A percentile compares a stretch with the other conserved stretches of the same genome.
Evolutionary conservation across 2,329 filamentous ascomycete species (phyloP).

Genomic region (Trichoderma citrinoviride): DNA sequence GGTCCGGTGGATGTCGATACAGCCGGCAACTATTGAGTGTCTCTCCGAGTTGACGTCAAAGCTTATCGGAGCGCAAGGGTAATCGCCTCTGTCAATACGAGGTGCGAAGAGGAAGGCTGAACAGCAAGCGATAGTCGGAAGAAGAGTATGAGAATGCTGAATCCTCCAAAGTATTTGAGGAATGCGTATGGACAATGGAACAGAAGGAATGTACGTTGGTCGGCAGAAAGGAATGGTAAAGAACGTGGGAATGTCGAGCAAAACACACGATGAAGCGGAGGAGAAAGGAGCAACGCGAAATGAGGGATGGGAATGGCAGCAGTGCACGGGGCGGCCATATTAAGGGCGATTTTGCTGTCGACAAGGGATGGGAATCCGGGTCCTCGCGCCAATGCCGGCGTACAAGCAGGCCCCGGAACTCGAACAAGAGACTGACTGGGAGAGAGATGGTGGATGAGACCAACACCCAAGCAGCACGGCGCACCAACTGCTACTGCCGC

Average conservation of each 20-base stretch:
- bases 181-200: slow-evolving; percentile 20
- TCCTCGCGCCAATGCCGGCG: slow-evolving; percentile 5
- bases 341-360: slow-evolving; percentile 14
- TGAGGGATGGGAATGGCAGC: slow-evolving; percentile 2
- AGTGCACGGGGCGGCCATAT: slow-evolving; percentile 3
- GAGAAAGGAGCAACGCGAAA: slow-evolving; percentile 10
- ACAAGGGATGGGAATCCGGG: slow-evolving; percentile 19
- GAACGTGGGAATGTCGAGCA: slow-evolving; percentile 21
- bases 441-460: slow-evolving; percentile 7
- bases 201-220: slow-evolving; percentile 20
- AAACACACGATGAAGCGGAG: slow-evolving; percentile 14
- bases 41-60: neutral
- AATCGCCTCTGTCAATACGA: neutral
- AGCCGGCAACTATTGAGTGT: neutral
- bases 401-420: neutral
- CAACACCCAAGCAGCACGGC: neutral
- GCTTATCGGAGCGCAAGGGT: slow-evolving; percentile 9
- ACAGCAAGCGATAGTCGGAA: neutral
- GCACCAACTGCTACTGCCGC: neutral
- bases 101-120: neutral
- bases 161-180: neutral
- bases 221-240: slow-evolving; percentile 21
- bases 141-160: neutral
- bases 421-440: slow-evolving; percentile 4
- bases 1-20: slow-evolving; percentile 13